Percentiles rank a stretch among this genome's conserved stretches.
Evolutionary conservation across 129 eudicot species (phyloP).

Genomic region (Pulicaria dysenterica): DNA sequence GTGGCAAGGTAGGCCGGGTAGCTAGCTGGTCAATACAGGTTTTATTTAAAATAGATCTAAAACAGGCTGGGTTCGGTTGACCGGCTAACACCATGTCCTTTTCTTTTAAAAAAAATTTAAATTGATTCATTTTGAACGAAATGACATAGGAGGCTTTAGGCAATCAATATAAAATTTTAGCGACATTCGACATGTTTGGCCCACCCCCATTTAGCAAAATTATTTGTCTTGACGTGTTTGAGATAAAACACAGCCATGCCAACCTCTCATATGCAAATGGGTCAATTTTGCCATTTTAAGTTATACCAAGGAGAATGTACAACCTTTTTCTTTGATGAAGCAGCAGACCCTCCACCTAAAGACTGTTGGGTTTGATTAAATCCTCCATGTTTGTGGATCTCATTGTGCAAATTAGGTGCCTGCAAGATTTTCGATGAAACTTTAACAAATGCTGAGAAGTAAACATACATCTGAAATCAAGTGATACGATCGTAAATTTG

Average conservation of each 20-base stretch:
- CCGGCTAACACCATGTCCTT: background rate
- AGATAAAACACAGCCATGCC: background rate
- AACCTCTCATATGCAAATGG: slow-evolving; percentile 6
- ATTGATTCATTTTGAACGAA: background rate
- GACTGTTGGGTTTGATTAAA: slow-evolving; percentile 48
- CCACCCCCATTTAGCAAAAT: background rate
- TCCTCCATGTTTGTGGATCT: slow-evolving; percentile 49
- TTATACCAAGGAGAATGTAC: background rate
- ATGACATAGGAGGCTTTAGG: background rate
- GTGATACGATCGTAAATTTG: background rate
- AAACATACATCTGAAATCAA: background rate
- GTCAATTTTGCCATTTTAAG: background rate
- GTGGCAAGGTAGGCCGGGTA: background rate
- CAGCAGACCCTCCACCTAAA: slow-evolving; percentile 41
- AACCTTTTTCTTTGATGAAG: slow-evolving; percentile 47
- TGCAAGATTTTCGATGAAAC: slow-evolving; percentile 18
- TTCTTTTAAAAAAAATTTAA: background rate
- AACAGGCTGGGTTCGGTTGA: background rate
- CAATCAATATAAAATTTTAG: background rate
- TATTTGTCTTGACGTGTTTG: background rate
- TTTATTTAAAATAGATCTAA: background rate
- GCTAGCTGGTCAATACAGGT: background rate
- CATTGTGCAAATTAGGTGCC: slow-evolving; percentile 60
- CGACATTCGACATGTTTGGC: background rate
- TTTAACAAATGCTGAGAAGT: background rate